These are phyloP conservation scores for Claviceps fusiformis DNA, from an alignment of 2,329 filamentous ascomycete genomes.

Conservation along the genomic window DNA sequence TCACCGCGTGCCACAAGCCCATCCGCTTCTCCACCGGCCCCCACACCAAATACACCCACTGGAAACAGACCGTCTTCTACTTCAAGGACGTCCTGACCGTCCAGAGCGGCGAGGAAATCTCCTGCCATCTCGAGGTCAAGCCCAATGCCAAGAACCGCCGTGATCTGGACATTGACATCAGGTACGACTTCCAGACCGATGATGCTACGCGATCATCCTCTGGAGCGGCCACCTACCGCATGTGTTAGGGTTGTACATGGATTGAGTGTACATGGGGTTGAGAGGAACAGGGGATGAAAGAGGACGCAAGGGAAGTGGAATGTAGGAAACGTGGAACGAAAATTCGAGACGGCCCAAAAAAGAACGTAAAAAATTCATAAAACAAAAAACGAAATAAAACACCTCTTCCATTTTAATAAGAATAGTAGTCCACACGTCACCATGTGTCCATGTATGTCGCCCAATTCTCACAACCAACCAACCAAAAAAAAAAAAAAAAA, in stretches of 20 bases:
- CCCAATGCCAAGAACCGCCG: slow-evolving; percentile 91
- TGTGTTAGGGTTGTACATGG: slow-evolving; percentile 36
- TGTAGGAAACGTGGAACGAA: too few relatives aligned
- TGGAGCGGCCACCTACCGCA: slow-evolving; percentile 69
- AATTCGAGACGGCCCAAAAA: not conserved
- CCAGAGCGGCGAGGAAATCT: slow-evolving; percentile 69
- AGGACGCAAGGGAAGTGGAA: not conserved
- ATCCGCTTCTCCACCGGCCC: slow-evolving; percentile 94
- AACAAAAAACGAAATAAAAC: too few relatives aligned
- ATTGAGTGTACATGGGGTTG: not conserved
- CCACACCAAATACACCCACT: slow-evolving; percentile 98
- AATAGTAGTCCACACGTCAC: not conserved
- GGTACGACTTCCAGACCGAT: slow-evolving; percentile 66
- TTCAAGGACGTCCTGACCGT: slow-evolving; percentile 86
- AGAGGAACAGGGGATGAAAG: too few relatives aligned
- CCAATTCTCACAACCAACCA: too few relatives aligned
- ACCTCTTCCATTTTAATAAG: not conserved
- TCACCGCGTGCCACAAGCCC: slow-evolving; percentile 95
- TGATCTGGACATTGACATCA: slow-evolving; percentile 82
- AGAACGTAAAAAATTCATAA: not conserved
- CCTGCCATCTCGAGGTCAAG: slow-evolving; percentile 62
- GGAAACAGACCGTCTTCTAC: slow-evolving; percentile 99
- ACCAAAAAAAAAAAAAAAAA: too few relatives aligned
- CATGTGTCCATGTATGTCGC: too few relatives aligned
- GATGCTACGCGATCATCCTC: slow-evolving; percentile 56